These are phyloP conservation scores for Podospora fimiseda DNA, from an alignment of 495 filamentous ascomycete species.

Conservation along the genomic window DNA sequence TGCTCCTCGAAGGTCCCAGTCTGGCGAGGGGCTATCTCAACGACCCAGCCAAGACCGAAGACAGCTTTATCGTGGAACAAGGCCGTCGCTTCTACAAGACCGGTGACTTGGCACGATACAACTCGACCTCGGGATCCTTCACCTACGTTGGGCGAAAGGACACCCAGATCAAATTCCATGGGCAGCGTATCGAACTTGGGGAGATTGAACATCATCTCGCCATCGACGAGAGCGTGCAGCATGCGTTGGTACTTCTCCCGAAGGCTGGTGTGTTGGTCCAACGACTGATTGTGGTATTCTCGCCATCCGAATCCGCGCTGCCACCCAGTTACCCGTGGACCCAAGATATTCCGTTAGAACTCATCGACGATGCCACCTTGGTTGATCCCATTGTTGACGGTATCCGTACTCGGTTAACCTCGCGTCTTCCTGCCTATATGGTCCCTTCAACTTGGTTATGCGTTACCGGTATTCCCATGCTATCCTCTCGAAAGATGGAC, in stretches of 20 bases:
- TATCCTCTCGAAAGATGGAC: conserved; percentile 20
- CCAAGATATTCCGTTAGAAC: neutral
- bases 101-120: conserved; percentile 52
- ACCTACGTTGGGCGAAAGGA: conserved; percentile 40
- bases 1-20: conserved; percentile 61
- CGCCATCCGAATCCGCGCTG: neutral
- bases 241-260: conserved; percentile 43
- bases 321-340: neutral
- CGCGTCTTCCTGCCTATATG: conserved; percentile 41
- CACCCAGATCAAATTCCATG: conserved; percentile 36
- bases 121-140: conserved; percentile 41
- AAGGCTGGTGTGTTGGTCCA: conserved; percentile 34
- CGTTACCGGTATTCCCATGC: conserved; percentile 16
- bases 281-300: conserved; percentile 33
- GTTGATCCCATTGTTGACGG: conserved; percentile 7
- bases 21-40: conserved; percentile 55
- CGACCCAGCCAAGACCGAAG: conserved; percentile 5
- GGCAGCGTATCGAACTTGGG: conserved; percentile 35
- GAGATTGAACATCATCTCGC: conserved; percentile 50
- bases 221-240: conserved; percentile 15
- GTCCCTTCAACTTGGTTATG: conserved; percentile 34
- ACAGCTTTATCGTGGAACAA: neutral
- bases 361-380: neutral
- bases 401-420: conserved; percentile 6
- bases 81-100: conserved; percentile 49